phyloP scores from a whole-genome alignment of 2,329 filamentous ascomycete genomes.

The Fusarium aywerte region DNA sequence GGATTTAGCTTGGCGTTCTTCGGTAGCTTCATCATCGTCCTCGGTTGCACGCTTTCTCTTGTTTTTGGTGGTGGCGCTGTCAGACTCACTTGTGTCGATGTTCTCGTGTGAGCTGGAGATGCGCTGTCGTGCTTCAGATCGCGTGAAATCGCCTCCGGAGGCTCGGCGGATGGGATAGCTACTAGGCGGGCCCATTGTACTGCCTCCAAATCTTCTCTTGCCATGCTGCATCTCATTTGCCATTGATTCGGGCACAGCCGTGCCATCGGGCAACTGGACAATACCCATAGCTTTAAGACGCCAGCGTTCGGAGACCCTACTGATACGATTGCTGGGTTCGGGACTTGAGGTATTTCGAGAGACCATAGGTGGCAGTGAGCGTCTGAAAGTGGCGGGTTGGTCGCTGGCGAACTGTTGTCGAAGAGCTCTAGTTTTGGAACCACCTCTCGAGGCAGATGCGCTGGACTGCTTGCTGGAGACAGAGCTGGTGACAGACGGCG shows the following conservation, averaged over 20 bases:
- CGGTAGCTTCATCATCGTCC: slow-evolving; percentile 38
- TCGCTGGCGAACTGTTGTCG: slow-evolving; percentile 50
- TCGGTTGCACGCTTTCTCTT: slow-evolving; percentile 50
- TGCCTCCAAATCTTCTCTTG: slow-evolving; percentile 53
- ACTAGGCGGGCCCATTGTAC: slow-evolving; percentile 44
- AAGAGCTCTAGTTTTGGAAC: slow-evolving; percentile 53
- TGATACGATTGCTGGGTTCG: slow-evolving; percentile 46
- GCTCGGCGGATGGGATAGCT: slow-evolving; percentile 38
- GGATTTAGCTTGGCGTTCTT: slow-evolving; percentile 27
- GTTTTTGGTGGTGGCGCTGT: slow-evolving; percentile 39
- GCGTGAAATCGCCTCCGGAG: slow-evolving; percentile 39
- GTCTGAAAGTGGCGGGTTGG: slow-evolving; percentile 50
- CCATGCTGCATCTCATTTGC: slow-evolving; percentile 58
- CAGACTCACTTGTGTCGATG: slow-evolving; percentile 11
- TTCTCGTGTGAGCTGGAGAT: slow-evolving; percentile 42
- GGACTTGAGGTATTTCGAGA: slow-evolving; percentile 44
- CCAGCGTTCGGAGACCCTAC: slow-evolving; percentile 58
- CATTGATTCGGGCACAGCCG: slow-evolving; percentile 63
- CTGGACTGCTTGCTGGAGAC: slow-evolving; percentile 37
- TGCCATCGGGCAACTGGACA: slow-evolving; percentile 64
- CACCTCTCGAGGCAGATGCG: slow-evolving; percentile 39
- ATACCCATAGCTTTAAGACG: slow-evolving; percentile 62
- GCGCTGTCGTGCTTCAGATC: slow-evolving; percentile 29
- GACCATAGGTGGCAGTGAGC: slow-evolving; percentile 53
- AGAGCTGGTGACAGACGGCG: slow-evolving; percentile 40